Evolutionary conservation across 805 yeast genomes (phyloP).

Genomic region (Cyberlindnera maclurae): DNA sequence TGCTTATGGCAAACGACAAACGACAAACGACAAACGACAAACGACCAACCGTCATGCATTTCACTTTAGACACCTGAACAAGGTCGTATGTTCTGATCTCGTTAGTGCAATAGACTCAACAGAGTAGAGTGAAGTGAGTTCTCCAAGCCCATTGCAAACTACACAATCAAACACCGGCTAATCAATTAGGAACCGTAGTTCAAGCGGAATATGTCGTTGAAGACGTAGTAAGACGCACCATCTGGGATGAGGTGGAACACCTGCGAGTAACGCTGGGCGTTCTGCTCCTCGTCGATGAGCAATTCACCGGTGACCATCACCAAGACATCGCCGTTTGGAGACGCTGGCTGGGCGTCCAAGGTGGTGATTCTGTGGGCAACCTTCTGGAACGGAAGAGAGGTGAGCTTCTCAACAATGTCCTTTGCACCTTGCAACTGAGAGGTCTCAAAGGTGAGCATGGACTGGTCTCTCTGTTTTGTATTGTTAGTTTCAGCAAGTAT

Average conservation of each 20-base stretch:
- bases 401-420: slow-evolving; percentile 86
- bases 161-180: neutral
- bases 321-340: slow-evolving; percentile 84
- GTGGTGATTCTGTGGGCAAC: slow-evolving; percentile 92
- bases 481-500: neutral
- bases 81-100: too few relatives aligned
- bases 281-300: slow-evolving; percentile 84
- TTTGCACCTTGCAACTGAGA: slow-evolving; percentile 92
- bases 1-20: too few relatives aligned
- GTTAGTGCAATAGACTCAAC: too few relatives aligned
- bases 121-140: too few relatives aligned
- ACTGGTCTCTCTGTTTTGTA: slow-evolving; percentile 72
- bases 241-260: slow-evolving; percentile 96
- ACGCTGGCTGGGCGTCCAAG: slow-evolving; percentile 96
- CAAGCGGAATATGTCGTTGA: slow-evolving; percentile 95
- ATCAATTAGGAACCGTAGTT: slow-evolving; percentile 55
- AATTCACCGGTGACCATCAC: slow-evolving; percentile 98
- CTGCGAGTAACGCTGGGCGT: slow-evolving; percentile 94
- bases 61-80: too few relatives aligned
- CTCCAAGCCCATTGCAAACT: too few relatives aligned
- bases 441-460: slow-evolving; percentile 96
- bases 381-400: slow-evolving; percentile 83
- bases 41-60: too few relatives aligned
- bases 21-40: too few relatives aligned
- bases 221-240: slow-evolving; percentile 82